Percentiles rank a stretch among this genome's conserved stretches.
Evolutionary conservation across 2,329 filamentous ascomycete genomes (phyloP).

Genomic region (Helotiales sp.): DNA sequence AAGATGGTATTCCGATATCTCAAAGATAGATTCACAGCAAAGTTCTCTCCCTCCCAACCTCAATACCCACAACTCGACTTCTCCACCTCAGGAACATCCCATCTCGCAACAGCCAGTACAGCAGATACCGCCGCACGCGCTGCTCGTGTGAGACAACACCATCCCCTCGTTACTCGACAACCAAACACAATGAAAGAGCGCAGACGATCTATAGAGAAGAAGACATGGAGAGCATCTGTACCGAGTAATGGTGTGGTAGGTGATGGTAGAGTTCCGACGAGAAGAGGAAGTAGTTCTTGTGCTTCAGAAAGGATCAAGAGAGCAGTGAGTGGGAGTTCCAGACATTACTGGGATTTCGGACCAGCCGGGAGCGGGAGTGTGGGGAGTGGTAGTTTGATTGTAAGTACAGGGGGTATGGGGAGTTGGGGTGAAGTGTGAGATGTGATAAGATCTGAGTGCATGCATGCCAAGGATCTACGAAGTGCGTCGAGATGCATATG

Average conservation of each 20-base stretch:
- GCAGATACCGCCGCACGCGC: slow-evolving; percentile 74
- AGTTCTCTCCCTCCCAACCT: slow-evolving; percentile 38
- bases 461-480: too few species aligned
- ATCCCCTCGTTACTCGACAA: slow-evolving; percentile 72
- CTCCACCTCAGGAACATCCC: slow-evolving; percentile 40
- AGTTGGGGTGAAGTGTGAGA: slow-evolving; percentile 77
- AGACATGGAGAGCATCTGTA: slow-evolving; percentile 55
- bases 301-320: slow-evolving; percentile 80
- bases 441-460: too few species aligned
- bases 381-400: slow-evolving; percentile 72
- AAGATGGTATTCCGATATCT: slow-evolving; percentile 90
- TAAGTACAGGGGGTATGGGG: slow-evolving; percentile 66
- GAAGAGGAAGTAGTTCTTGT: slow-evolving; percentile 63
- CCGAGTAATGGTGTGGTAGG: slow-evolving; percentile 44
- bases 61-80: slow-evolving; percentile 37
- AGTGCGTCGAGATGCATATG: not conserved
- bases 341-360: slow-evolving; percentile 92
- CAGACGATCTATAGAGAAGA: slow-evolving; percentile 44
- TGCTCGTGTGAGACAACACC: slow-evolving; percentile 83
- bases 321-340: slow-evolving; percentile 60
- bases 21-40: slow-evolving; percentile 68
- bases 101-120: slow-evolving; percentile 50
- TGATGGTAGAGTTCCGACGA: slow-evolving; percentile 32
- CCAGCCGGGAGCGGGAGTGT: slow-evolving; percentile 54
- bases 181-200: slow-evolving; percentile 11